A percentile compares a stretch with the other conserved stretches of the same genome.
phyloP scores from a whole-genome alignment of 257 asterid species.

The Galeopsis tetrahit region DNA sequence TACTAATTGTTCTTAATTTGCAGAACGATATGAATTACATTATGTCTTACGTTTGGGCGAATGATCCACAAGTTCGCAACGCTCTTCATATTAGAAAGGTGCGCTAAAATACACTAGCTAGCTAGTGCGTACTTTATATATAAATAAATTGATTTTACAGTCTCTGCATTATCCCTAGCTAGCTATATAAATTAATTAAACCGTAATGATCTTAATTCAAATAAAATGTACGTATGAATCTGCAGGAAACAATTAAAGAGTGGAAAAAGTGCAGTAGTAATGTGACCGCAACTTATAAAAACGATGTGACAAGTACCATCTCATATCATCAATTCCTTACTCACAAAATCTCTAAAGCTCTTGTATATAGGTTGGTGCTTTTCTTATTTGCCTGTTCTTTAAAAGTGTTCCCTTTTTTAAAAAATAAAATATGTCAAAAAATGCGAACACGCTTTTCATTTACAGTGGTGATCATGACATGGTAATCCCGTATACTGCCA shows the following conservation, averaged over 20 bases:
- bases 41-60: slow-evolving; percentile 34
- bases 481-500: not conserved
- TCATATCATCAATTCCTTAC: slow-evolving; percentile 21
- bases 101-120: not conserved
- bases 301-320: not conserved
- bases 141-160: too few species aligned
- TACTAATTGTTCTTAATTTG: not conserved
- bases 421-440: too few species aligned
- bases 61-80: slow-evolving; percentile 31
- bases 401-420: too few species aligned
- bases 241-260: slow-evolving; percentile 25
- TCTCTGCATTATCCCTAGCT: too few species aligned
- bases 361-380: slow-evolving; percentile 16
- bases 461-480: slow-evolving; percentile 13
- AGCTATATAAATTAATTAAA: not conserved
- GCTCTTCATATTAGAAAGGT: slow-evolving; percentile 41
- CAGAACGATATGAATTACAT: not conserved
- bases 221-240: not conserved
- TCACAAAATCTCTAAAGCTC: slow-evolving; percentile 1
- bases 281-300: not conserved
- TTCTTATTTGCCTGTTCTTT: too few species aligned
- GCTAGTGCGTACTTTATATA: too few species aligned
- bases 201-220: too few species aligned
- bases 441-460: too few species aligned
- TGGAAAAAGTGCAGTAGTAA: slow-evolving; percentile 12